Base-by-base conservation (phyloP, 345 rosid species). In the Citrus reticulata region DNA sequence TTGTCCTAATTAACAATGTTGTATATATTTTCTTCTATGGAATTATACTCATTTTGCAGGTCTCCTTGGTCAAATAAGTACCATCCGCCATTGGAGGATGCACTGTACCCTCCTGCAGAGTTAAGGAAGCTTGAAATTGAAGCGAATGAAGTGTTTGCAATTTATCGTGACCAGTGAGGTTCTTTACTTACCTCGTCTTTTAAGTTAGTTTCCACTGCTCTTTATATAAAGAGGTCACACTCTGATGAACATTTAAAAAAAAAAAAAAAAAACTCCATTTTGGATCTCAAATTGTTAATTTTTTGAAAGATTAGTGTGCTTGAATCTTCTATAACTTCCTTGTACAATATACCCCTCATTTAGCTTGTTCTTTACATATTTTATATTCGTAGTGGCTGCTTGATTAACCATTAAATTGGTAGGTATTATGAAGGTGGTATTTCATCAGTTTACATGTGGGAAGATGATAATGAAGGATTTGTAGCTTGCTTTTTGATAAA, bases 131-230 rank as follows among this genome's bases (percentile, higher is more conserved):
- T 93, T 32, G 99, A 95, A 86, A 85, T 89, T 68, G 98, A 95
- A 86, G 98, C 98, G 9, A 95, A 95, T 51, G 99, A 92, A 2
- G 81, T 94, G 83, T 95, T 95, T 83, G 79, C 95, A 77, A 78
- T 92, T 78, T 95, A 95, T 80, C 91, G 94, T 93, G 99, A 95
- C 94, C 99, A 95, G 99, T 95, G 97, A 95, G 99, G 93, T 91
- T 92, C 97, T 90, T 93, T 80, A 68, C 94, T 89, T 91, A 81
- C 89, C 92, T 92, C 86, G 87, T 90, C 85, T 76, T 46, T 87
- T 82, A 80, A 83, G 57, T 70, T 27, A 25, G 17, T 55, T 82
- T 29, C 63, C 59, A 30, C 55, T 35, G 46, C 68, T 54, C 76
- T n/a, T 63, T 51, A 40, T 57, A 13, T 27, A 57, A 24, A 61